These are phyloP conservation scores for Haplographium delicatum DNA, from an alignment of 495 filamentous ascomycete species.

Conservation along the genomic window DNA sequence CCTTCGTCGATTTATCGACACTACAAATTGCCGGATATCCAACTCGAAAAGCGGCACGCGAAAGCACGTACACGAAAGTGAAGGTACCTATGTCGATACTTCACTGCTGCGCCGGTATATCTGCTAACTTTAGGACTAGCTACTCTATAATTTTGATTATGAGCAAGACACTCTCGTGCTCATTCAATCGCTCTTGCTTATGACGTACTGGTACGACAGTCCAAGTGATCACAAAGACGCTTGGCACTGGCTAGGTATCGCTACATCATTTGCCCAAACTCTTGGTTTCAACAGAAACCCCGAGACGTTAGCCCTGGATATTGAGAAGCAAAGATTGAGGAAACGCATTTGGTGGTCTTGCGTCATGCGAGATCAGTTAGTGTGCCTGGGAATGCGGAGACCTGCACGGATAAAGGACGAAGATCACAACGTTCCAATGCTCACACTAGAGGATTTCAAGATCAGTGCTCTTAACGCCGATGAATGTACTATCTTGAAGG, in stretches of 20 bases:
- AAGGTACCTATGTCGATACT: slow-evolving; percentile 50
- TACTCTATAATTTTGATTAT: slow-evolving; percentile 77
- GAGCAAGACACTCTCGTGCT: slow-evolving; percentile 66
- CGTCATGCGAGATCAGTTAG: slow-evolving; percentile 79
- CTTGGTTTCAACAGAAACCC: slow-evolving; percentile 77
- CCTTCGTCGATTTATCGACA: slow-evolving; percentile 59
- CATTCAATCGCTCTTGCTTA: slow-evolving; percentile 71
- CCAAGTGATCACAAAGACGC: slow-evolving; percentile 83
- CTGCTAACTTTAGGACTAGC: slow-evolving; percentile 39
- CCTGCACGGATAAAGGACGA: slow-evolving; percentile 81
- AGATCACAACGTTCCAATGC: slow-evolving; percentile 82
- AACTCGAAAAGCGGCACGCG: slow-evolving; percentile 64
- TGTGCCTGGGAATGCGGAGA: slow-evolving; percentile 84
- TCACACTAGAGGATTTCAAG: slow-evolving; percentile 76
- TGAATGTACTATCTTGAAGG: neutral
- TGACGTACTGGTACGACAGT: slow-evolving; percentile 86
- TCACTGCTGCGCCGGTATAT: slow-evolving; percentile 27
- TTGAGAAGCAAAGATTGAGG: slow-evolving; percentile 66
- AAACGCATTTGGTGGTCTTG: slow-evolving; percentile 92
- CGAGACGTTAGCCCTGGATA: slow-evolving; percentile 60
- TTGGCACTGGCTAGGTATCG: slow-evolving; percentile 86
- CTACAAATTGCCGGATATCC: slow-evolving; percentile 64
- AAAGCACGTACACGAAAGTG: slow-evolving; percentile 68
- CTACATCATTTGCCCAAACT: slow-evolving; percentile 70
- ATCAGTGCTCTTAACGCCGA: neutral